Percentiles rank a stretch among this genome's conserved stretches.
Evolutionary conservation across 148 eudicot genomes (phyloP).

Genomic region (Silene conica): DNA sequence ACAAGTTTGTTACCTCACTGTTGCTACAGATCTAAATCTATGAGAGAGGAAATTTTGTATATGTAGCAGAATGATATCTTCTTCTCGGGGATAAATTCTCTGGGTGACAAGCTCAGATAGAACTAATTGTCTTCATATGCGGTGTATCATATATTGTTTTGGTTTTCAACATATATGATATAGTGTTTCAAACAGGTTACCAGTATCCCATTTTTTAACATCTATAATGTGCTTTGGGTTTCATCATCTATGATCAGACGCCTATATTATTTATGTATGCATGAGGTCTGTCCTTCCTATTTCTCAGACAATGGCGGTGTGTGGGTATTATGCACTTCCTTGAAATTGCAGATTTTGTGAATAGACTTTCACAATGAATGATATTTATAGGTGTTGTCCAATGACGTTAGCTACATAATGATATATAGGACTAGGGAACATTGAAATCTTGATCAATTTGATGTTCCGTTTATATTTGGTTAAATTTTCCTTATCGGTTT

Average conservation of each 20-base stretch:
- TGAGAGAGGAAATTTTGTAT: not conserved
- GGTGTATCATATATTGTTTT: not conserved
- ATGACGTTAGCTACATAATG: slow-evolving; percentile 2
- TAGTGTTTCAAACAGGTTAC: not conserved
- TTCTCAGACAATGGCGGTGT: not conserved
- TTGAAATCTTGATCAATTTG: not conserved
- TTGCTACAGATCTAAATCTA: not conserved
- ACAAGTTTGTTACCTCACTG: not conserved
- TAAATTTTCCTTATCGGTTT: not conserved
- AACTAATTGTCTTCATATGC: not conserved
- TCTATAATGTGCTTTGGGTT: no score
- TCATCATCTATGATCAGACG: not conserved
- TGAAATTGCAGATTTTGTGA: not conserved
- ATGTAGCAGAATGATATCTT: not conserved
- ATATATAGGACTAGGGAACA: not conserved
- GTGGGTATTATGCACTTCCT: not conserved
- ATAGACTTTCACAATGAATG: not conserved
- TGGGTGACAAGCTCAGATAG: not conserved
- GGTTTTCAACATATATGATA: not conserved
- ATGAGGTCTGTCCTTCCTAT: not conserved
- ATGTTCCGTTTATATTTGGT: not conserved
- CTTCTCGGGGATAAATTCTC: not conserved
- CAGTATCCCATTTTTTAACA: not conserved
- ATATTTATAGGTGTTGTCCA: not conserved
- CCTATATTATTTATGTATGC: not conserved